Conservation (phyloP, 164 flowering plant genomes). For the Umbellularia californica region DNA sequence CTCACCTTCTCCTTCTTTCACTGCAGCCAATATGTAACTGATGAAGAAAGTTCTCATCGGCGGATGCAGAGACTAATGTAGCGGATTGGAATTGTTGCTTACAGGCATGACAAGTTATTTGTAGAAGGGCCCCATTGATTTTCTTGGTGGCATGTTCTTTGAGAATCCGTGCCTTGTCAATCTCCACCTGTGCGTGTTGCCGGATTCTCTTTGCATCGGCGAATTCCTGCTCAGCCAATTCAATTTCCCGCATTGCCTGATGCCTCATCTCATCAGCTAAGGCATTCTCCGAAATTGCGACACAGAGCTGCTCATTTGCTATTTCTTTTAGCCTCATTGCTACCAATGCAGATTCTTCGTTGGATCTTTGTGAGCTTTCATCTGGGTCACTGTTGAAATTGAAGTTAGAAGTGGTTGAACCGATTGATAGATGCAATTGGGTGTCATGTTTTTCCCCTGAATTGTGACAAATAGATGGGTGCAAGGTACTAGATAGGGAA, state of each 20-base stretch:
- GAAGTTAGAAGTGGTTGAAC: slow-evolving; percentile 55
- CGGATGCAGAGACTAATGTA: slow-evolving; percentile 5
- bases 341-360: slow-evolving; percentile 1
- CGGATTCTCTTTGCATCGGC: slow-evolving; percentile 74
- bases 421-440: slow-evolving; percentile 6
- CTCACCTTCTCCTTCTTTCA: slow-evolving; percentile 58
- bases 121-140: slow-evolving; percentile 56
- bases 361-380: slow-evolving; percentile 1
- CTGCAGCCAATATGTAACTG: slow-evolving; percentile 59
- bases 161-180: slow-evolving; percentile 64
- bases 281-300: slow-evolving; percentile 65
- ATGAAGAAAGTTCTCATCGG: slow-evolving; percentile 41
- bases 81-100: slow-evolving; percentile 47
- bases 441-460: slow-evolving; percentile 24
- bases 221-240: slow-evolving; percentile 81
- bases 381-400: slow-evolving; percentile 4
- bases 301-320: slow-evolving; percentile 49
- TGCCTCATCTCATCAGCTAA: slow-evolving; percentile 76
- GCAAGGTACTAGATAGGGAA: neutral
- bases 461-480: slow-evolving; percentile 19
- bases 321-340: slow-evolving; percentile 33
- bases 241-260: slow-evolving; percentile 67
- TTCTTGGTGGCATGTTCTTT: slow-evolving; percentile 63
- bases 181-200: slow-evolving; percentile 71
- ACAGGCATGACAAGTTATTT: slow-evolving; percentile 80